Evolutionary conservation across 495 filamentous ascomycete species (phyloP).

Genomic region (Amniculicola lignicola): DNA sequence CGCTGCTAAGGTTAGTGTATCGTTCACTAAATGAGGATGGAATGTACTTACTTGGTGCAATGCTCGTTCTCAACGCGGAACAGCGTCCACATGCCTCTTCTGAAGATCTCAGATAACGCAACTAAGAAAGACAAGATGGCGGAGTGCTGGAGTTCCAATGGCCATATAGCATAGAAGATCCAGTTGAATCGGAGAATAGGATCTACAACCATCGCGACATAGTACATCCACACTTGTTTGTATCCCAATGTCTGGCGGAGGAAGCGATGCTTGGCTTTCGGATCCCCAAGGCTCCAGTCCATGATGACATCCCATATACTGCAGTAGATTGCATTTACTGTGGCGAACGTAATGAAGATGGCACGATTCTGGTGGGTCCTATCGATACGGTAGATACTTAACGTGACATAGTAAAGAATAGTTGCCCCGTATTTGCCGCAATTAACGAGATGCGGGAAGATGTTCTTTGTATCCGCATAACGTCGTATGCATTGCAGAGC

Average conservation of each 20-base stretch:
- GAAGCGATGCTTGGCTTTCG: conserved; percentile 63
- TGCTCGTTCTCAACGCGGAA: conserved; percentile 98
- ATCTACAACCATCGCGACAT: conserved; percentile 76
- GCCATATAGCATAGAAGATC: conserved; percentile 90
- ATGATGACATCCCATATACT: conserved; percentile 97
- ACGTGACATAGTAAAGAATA: conserved; percentile 69
- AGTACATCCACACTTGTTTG: conserved; percentile 76
- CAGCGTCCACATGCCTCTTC: conserved; percentile 83
- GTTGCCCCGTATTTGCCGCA: conserved; percentile 87
- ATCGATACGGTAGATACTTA: conserved; percentile 80
- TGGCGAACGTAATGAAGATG: conserved; percentile 74
- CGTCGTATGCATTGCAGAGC: conserved; percentile 86
- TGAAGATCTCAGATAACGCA: conserved; percentile 69
- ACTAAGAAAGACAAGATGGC: conserved; percentile 74
- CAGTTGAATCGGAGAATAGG: conserved; percentile 90
- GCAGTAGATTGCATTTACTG: conserved; percentile 76
- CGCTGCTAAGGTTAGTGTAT: no score
- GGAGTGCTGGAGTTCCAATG: conserved; percentile 72
- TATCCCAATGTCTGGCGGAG: conserved; percentile 79
- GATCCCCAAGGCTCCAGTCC: conserved; percentile 87
- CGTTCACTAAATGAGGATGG: no score
- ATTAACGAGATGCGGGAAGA: conserved; percentile 91
- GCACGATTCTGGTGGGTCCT: conserved; percentile 53
- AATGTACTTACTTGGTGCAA: no score
- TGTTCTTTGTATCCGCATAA: conserved; percentile 79